A percentile compares a stretch with the other conserved stretches of the same genome.
phyloP scores from a whole-genome alignment of 495 filamentous ascomycete species.

The Penicillium silybi region DNA sequence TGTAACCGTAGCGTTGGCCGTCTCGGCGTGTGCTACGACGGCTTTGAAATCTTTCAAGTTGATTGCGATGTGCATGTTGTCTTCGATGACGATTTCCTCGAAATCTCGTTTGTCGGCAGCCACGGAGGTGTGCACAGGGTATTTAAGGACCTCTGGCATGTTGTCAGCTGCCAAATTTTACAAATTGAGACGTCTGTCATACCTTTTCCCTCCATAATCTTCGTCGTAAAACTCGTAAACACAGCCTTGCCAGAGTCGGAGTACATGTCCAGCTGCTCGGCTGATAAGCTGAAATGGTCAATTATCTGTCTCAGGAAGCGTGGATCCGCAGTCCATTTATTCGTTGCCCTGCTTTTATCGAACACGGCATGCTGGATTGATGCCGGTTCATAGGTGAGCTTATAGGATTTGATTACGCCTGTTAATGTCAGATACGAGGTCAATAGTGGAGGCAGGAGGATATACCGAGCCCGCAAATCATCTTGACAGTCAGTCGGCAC shows the following conservation, averaged over 20 bases:
- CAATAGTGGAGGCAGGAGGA: background rate
- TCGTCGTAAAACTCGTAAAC: conserved; percentile 95
- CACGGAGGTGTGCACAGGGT: conserved; percentile 89
- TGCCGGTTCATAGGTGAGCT: conserved; percentile 81
- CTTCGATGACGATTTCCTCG: conserved; percentile 71
- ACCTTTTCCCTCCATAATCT: conserved; percentile 80
- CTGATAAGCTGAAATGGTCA: conserved; percentile 85
- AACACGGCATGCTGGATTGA: conserved; percentile 85
- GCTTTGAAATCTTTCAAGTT: conserved; percentile 94
- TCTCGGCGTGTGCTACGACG: conserved; percentile 79
- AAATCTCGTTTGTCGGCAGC: conserved; percentile 85
- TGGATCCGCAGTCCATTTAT: conserved; percentile 75
- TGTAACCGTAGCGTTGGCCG: conserved; percentile 62
- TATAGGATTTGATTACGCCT: conserved; percentile 90
- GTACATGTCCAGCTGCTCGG: conserved; percentile 88
- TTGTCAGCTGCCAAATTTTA: background rate
- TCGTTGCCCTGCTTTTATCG: conserved; percentile 61
- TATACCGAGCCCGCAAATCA: conserved; percentile 81
- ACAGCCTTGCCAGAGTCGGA: conserved; percentile 64
- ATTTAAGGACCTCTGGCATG: conserved; percentile 74
- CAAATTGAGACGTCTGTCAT: conserved; percentile 9
- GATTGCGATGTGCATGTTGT: conserved; percentile 81
- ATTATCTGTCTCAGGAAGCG: conserved; percentile 75
- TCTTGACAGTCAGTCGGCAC: conserved; percentile 76
- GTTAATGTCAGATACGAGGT: conserved; percentile 5